These are phyloP conservation scores for Spinellus fusiger DNA, from an alignment of 192 early-diverging fungal species.

Conservation along the genomic window DNA sequence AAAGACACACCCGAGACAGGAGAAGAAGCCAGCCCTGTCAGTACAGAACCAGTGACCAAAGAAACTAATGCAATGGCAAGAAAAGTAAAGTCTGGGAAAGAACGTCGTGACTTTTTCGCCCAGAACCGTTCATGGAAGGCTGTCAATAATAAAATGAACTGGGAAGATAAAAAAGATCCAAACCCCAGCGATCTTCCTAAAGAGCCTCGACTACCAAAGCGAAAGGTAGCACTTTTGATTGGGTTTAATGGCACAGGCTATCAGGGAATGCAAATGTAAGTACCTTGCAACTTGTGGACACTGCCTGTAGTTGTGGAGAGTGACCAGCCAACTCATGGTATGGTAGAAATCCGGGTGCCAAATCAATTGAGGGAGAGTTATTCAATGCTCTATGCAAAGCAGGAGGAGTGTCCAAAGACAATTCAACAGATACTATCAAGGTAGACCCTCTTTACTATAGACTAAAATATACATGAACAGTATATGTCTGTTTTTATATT, in stretches of 20 bases:
- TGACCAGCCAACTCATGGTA: background rate
- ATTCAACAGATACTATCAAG: slow-evolving; percentile 75
- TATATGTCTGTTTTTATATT: background rate
- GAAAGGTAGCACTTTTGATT: slow-evolving; percentile 83
- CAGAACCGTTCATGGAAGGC: slow-evolving; percentile 17
- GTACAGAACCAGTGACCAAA: too few relatives aligned
- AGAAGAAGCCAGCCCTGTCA: too few relatives aligned
- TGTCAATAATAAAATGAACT: background rate
- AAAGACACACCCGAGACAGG: too few relatives aligned
- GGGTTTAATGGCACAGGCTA: slow-evolving; percentile 94
- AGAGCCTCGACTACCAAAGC: slow-evolving; percentile 58
- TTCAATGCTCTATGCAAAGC: slow-evolving; percentile 79
- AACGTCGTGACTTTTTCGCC: slow-evolving; percentile 18
- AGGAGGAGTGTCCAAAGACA: slow-evolving; percentile 82
- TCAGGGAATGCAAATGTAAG: slow-evolving; percentile 94
- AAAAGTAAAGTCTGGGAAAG: slow-evolving; percentile 14
- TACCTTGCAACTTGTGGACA: background rate
- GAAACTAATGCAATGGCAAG: too few relatives aligned
- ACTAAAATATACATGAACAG: background rate
- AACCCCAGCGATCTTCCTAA: slow-evolving; percentile 12
- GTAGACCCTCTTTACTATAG: slow-evolving; percentile 10
- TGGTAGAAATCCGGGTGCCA: slow-evolving; percentile 72
- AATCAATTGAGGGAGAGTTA: slow-evolving; percentile 87
- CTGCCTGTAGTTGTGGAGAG: background rate
- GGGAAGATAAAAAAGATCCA: slow-evolving; percentile 8